Base-by-base conservation (phyloP, 495 filamentous ascomycete genomes). In the Beverwykella pulmonaria region DNA sequence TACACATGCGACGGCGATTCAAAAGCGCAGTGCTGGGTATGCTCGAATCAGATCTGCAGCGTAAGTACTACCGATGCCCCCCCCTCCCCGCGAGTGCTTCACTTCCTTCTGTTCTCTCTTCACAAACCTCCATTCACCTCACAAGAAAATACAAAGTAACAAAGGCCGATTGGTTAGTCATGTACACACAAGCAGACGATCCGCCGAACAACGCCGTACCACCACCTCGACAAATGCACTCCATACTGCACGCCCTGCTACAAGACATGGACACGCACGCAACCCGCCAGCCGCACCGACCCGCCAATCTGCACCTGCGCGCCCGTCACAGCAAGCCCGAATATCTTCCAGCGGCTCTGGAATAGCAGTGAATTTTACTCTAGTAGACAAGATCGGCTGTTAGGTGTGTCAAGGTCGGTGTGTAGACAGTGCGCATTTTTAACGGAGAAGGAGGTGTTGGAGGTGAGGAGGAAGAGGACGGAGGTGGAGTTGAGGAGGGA, bases 241-340 rank as follows among this genome's bases (percentile, higher is more conserved):
- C 34, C 65, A 5, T 68, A 61, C 26, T 71, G 69, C 65, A 50
- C 52, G 3, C 15, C 22, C n/a, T 71, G 69, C 56, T 71, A 71
- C 61, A 64, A 19, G 14, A 29, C 8, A 0, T 1, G 5, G 19
- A 27, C 55, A 4, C 44, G 36, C 7, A 7, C 25, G 19, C 44
- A 26, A 7, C n/a, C 0, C 23, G 14, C 15, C 8, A n/a, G n/a
- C n/a, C n/a, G n/a, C n/a, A 8, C 3, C 55, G 44, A 12, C 26
- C 25, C 49, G 8, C 49, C 46, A 12, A 22, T 14, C 19, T 71
- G 65, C 53, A 30, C 8, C 3, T 71, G 68, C 32, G 53, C 36
- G 6, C 64, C 68, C 8, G 3, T 23, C 7, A 58, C 47, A 14
- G 10, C 57, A 1, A 26, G 17, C 19, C 61, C 57, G 4, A 59